Evolutionary conservation across 2,329 filamentous ascomycete genomes (phyloP).

Genomic region (Sclerotinia nivalis): DNA sequence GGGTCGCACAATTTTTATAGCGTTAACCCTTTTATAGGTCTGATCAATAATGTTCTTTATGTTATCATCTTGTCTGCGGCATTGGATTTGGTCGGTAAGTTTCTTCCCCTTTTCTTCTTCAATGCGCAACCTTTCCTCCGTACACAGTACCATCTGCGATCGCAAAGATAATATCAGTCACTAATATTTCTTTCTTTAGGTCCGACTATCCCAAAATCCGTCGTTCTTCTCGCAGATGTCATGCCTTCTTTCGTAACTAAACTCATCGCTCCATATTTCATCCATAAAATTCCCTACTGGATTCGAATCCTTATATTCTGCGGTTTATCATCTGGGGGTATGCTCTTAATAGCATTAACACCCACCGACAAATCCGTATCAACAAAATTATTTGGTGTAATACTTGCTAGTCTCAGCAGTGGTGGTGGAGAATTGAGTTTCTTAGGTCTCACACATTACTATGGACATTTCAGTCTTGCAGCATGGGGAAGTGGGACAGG

Average conservation of each 20-base stretch:
- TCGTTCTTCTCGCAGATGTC: slow-evolving; percentile 91
- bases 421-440: slow-evolving; percentile 91
- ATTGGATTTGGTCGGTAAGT: slow-evolving; percentile 77
- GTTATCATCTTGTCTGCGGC: slow-evolving; percentile 95
- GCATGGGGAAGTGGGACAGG: slow-evolving; percentile 93
- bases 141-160: neutral
- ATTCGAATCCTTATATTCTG: slow-evolving; percentile 74
- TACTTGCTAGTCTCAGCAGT: slow-evolving; percentile 80
- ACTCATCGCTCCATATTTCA: slow-evolving; percentile 88
- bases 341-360: slow-evolving; percentile 84
- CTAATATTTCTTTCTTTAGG: slow-evolving; percentile 41
- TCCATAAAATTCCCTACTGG: slow-evolving; percentile 81
- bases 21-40: slow-evolving; percentile 52
- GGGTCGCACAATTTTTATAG: neutral
- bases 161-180: neutral
- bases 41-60: slow-evolving; percentile 97
- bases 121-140: neutral
- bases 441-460: slow-evolving; percentile 87
- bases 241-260: slow-evolving; percentile 87
- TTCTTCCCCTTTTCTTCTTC: neutral
- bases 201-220: slow-evolving; percentile 78
- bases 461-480: slow-evolving; percentile 81
- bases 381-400: slow-evolving; percentile 78
- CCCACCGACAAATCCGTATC: slow-evolving; percentile 65
- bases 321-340: slow-evolving; percentile 74